Percentiles rank a stretch among this genome's conserved stretches.
These are phyloP conservation scores for Leccinum huronense DNA, from an alignment of 1,284 basidiomycete genomes.

Conservation along the genomic window DNA sequence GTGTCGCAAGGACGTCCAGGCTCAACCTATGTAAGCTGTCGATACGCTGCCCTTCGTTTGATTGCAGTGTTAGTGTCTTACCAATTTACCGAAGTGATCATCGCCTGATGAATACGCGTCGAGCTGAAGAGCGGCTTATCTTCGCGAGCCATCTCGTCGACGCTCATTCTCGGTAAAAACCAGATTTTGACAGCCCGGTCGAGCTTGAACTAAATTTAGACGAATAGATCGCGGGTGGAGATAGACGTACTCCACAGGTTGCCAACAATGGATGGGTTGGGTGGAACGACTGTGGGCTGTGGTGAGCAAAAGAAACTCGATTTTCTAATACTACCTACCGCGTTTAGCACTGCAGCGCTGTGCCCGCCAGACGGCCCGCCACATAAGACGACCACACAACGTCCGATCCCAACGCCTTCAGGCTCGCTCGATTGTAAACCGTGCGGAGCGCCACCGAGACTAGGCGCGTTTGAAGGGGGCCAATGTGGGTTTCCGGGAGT, in stretches of 20 bases:
- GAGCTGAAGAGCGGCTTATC: constrained; percentile 75
- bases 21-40: constrained; percentile 47
- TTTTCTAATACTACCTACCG: constrained; percentile 42
- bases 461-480: constrained; percentile 50
- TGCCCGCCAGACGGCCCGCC: constrained; percentile 73
- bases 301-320: constrained; percentile 12
- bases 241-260: constrained; percentile 62
- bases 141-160: constrained; percentile 48
- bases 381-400: constrained; percentile 60
- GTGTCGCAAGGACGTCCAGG: constrained; percentile 57
- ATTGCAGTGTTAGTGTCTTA: constrained; percentile 23
- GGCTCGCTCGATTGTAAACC: constrained; percentile 57
- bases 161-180: constrained; percentile 42
- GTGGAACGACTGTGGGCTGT: constrained; percentile 57
- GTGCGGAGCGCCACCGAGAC: constrained; percentile 64
- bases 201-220: constrained; percentile 43
- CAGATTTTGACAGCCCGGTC: constrained; percentile 74
- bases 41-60: background rate
- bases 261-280: constrained; percentile 59
- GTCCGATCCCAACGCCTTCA: constrained; percentile 60
- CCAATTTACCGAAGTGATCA: constrained; percentile 64
- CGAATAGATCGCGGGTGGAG: constrained; percentile 1
- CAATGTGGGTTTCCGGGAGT: constrained; percentile 53
- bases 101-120: constrained; percentile 60
- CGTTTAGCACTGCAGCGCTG: constrained; percentile 59